These are phyloP conservation scores for Lentithecium fluviatile DNA, from an alignment of 495 filamentous ascomycete species.

Conservation along the genomic window DNA sequence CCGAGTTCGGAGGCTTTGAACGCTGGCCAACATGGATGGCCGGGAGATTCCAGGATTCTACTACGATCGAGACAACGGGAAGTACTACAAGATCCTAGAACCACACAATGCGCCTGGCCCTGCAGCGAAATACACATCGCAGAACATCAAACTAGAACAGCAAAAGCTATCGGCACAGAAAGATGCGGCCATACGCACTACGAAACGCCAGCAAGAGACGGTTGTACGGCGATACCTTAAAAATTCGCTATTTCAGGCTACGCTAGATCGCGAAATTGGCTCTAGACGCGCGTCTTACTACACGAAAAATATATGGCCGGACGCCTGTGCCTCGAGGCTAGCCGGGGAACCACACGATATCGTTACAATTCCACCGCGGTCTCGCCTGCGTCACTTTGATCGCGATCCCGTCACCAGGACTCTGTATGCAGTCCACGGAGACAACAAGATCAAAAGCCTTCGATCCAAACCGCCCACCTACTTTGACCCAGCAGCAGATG, in stretches of 20 bases:
- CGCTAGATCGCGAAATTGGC: constrained; percentile 11
- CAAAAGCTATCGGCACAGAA: constrained; percentile 26
- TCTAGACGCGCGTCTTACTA: not conserved
- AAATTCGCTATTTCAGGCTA: not conserved
- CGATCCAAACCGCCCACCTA: not conserved
- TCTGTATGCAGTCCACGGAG: constrained; percentile 3
- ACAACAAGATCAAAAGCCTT: not conserved
- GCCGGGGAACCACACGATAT: not conserved
- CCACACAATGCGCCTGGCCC: constrained; percentile 48
- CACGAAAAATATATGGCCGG: constrained; percentile 3
- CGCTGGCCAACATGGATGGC: constrained; percentile 32
- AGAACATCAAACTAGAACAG: constrained; percentile 49
- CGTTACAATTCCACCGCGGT: not conserved
- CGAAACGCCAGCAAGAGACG: constrained; percentile 3
- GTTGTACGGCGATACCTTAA: not conserved
- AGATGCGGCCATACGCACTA: not conserved
- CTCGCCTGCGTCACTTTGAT: not conserved
- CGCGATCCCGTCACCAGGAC: constrained; percentile 1
- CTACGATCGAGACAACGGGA: constrained; percentile 55
- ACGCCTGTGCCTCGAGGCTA: constrained; percentile 3
- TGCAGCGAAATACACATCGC: constrained; percentile 49
- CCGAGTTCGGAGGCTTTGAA: too few species aligned
- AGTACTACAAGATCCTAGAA: constrained; percentile 57
- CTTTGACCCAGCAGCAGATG: too few species aligned
- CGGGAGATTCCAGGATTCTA: constrained; percentile 51